phyloP scores from a whole-genome alignment of 495 filamentous ascomycete species.

The Annulohypoxylon stygium region DNA sequence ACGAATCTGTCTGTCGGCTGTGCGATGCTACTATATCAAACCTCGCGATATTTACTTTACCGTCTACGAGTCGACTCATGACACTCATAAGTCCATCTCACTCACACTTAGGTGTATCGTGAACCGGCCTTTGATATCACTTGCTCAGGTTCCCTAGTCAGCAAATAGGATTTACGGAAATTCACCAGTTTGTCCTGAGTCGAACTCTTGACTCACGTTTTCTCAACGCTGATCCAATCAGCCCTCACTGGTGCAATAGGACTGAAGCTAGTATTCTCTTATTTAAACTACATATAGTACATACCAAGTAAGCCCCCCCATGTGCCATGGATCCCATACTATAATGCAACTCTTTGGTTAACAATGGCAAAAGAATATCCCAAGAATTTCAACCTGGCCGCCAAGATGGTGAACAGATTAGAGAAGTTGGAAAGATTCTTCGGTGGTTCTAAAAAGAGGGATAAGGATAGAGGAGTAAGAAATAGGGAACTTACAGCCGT shows the following conservation, averaged over 20 bases:
- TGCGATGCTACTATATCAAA: conserved; percentile 38
- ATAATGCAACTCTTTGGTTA: not conserved
- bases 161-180: not conserved
- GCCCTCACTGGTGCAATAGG: not conserved
- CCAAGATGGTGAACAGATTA: conserved; percentile 47
- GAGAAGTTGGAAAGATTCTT: conserved; percentile 51
- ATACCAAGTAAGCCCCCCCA: not conserved
- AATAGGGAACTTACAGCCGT: conserved; percentile 26
- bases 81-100: conserved; percentile 14
- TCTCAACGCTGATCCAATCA: not conserved
- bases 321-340: not conserved
- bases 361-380: conserved; percentile 5
- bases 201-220: conserved; percentile 16
- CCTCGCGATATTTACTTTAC: conserved; percentile 29
- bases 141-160: conserved; percentile 5
- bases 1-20: conserved; percentile 26
- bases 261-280: not conserved
- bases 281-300: not conserved
- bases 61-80: conserved; percentile 28
- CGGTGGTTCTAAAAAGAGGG: conserved; percentile 40
- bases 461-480: conserved; percentile 29
- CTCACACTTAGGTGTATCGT: conserved; percentile 17
- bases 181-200: not conserved
- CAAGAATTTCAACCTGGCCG: not conserved
- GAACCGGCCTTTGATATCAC: conserved; percentile 2